These are phyloP conservation scores for Vickermania ingenoplastis DNA, from an alignment of 208 protist genomes.

Conservation along the genomic window DNA sequence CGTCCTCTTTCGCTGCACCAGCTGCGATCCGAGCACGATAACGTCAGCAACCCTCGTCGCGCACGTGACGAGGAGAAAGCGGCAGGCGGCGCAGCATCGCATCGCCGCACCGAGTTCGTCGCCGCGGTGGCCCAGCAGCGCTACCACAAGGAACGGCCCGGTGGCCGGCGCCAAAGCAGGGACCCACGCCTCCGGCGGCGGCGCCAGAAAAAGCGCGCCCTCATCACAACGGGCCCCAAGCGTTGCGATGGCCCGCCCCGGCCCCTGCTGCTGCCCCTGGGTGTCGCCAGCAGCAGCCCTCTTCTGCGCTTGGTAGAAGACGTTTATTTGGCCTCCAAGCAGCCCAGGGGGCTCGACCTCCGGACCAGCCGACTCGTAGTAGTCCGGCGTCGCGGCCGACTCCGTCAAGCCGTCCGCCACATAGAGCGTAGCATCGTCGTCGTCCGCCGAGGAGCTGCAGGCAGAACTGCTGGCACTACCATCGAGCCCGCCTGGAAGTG, in stretches of 20 bases:
- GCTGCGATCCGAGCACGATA: constrained; percentile 50
- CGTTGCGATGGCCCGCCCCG: neutral
- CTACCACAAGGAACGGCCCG: constrained; percentile 9
- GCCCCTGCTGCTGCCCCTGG: neutral
- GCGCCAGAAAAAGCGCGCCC: neutral
- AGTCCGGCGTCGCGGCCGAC: neutral
- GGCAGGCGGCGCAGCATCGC: constrained; percentile 22
- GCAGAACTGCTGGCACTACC: neutral
- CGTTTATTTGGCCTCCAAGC: neutral
- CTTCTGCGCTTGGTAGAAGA: neutral
- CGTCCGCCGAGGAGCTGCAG: neutral
- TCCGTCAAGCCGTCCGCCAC: neutral
- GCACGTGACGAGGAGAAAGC: constrained; percentile 47
- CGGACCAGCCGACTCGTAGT: neutral
- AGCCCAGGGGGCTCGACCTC: neutral
- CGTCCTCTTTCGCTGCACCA: constrained; percentile 10
- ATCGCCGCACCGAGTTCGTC: constrained; percentile 24
- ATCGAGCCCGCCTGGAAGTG: no score
- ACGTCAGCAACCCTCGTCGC: constrained; percentile 50
- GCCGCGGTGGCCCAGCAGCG: constrained; percentile 36
- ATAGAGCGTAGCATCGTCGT: neutral
- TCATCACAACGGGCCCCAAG: neutral
- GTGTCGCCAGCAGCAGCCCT: neutral
- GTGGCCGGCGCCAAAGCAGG: constrained; percentile 12
- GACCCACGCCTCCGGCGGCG: neutral